A percentile compares a stretch with the other conserved stretches of the same genome.
These are phyloP conservation scores for Colletotrichum sp. DNA, from an alignment of 2,329 filamentous ascomycete genomes.

Conservation along the genomic window DNA sequence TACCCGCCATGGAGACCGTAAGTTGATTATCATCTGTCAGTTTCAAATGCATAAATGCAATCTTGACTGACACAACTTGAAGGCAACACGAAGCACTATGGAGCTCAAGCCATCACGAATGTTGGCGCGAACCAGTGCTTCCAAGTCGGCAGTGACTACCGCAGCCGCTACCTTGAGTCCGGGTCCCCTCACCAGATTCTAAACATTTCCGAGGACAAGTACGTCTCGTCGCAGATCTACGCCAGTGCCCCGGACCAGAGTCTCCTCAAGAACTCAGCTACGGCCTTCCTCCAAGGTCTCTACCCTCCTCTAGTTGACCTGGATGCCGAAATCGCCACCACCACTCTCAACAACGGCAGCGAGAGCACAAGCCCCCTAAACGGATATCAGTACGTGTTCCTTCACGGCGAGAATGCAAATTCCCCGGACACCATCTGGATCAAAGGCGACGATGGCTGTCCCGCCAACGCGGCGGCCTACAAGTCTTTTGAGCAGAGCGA, in stretches of 20 bases:
- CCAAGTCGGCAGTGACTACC: constrained; percentile 28
- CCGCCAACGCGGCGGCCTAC: constrained; percentile 28
- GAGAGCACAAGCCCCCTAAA: constrained; percentile 23
- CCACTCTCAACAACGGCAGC: constrained; percentile 31
- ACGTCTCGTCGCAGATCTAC: constrained; percentile 34
- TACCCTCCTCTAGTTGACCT: constrained; percentile 35
- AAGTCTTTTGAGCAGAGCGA: constrained; percentile 32
- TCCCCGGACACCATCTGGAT: constrained; percentile 41
- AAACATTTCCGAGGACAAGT: constrained; percentile 36
- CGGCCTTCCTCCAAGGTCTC: constrained; percentile 38
- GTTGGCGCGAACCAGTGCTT: constrained; percentile 38
- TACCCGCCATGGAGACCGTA: constrained; percentile 38
- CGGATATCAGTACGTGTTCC: constrained; percentile 38
- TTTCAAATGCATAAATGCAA: too few species aligned
- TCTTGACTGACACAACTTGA: neutral
- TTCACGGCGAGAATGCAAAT: constrained; percentile 33
- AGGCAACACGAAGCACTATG: constrained; percentile 41
- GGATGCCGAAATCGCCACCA: constrained; percentile 28
- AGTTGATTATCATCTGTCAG: neutral
- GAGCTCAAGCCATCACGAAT: constrained; percentile 34
- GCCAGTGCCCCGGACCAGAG: constrained; percentile 36
- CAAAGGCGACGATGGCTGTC: constrained; percentile 39
- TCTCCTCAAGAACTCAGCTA: constrained; percentile 38
- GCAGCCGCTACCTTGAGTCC: constrained; percentile 26
- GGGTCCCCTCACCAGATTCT: constrained; percentile 32